phyloP scores from a whole-genome alignment of 768 basidiomycete genomes.

The Mycena alexandri region DNA sequence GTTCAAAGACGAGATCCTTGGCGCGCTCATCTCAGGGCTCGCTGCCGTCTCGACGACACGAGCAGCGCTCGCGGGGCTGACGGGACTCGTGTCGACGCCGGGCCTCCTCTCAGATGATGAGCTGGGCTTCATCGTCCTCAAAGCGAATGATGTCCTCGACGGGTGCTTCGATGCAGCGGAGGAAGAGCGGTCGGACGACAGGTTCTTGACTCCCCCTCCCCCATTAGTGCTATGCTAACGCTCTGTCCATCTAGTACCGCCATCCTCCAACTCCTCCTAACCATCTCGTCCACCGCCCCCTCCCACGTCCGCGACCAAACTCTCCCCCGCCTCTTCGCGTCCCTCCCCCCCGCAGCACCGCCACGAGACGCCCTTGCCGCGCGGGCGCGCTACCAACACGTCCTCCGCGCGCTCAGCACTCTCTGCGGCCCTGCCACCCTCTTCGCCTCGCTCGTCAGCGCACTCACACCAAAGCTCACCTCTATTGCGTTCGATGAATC shows the following conservation, averaged over 20 bases:
- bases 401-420: constrained; percentile 74
- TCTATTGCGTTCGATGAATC: constrained; percentile 36
- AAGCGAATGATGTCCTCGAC: constrained; percentile 76
- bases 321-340: constrained; percentile 82
- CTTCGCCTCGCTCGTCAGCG: constrained; percentile 88
- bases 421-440: constrained; percentile 81
- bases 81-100: constrained; percentile 73
- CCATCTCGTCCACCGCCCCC: constrained; percentile 70
- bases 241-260: constrained; percentile 58
- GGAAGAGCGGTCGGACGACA: constrained; percentile 65
- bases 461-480: constrained; percentile 78
- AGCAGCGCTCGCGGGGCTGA: constrained; percentile 75
- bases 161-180: constrained; percentile 50
- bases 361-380: constrained; percentile 62
- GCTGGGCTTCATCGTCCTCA: constrained; percentile 82
- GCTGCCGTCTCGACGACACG: constrained; percentile 63
- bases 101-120: constrained; percentile 78
- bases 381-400: constrained; percentile 75
- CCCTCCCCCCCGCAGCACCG: constrained; percentile 79
- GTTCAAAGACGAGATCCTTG: constrained; percentile 84
- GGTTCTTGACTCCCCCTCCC: constrained; percentile 48
- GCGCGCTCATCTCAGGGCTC: constrained; percentile 70
- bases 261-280: constrained; percentile 72
- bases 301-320: constrained; percentile 78
- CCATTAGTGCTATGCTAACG: constrained; percentile 1